Conservation (phyloP, 2,329 filamentous ascomycete genomes). For the Chaetomium globosum region DNA sequence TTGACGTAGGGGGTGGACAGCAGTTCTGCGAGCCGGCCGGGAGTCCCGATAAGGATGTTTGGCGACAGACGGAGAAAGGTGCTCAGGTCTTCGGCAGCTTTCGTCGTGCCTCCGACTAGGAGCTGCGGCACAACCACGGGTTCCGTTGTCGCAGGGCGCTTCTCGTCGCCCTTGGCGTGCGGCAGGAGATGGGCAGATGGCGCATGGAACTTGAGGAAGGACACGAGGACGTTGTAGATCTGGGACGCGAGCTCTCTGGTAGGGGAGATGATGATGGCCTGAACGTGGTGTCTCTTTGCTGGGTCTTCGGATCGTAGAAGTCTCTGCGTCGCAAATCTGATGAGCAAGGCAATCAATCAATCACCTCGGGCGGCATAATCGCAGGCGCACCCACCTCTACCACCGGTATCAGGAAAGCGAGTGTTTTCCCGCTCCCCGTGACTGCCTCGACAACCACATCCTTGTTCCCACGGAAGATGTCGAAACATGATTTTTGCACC, state of each 20-base stretch:
- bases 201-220: conserved; percentile 78
- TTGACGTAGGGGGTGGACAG: conserved; percentile 85
- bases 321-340: conserved; percentile 52
- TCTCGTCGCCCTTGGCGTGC: conserved; percentile 57
- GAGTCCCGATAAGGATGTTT: conserved; percentile 88
- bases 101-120: conserved; percentile 77
- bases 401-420: conserved; percentile 63
- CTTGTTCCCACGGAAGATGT: conserved; percentile 76
- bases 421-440: conserved; percentile 87
- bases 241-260: conserved; percentile 91
- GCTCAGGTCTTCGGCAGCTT: conserved; percentile 83
- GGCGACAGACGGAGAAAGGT: conserved; percentile 81
- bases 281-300: conserved; percentile 85
- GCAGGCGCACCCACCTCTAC: conserved; percentile 31
- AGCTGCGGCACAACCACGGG: conserved; percentile 79
- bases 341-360: conserved; percentile 55
- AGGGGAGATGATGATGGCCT: conserved; percentile 87
- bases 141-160: conserved; percentile 51
- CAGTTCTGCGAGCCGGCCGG: conserved; percentile 84
- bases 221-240: conserved; percentile 79
- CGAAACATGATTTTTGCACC: conserved; percentile 78
- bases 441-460: conserved; percentile 82
- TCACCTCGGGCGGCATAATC: conserved; percentile 56
- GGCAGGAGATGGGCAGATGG: conserved; percentile 70
- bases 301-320: conserved; percentile 78